These are phyloP conservation scores for Aspergillus steynii DNA, from an alignment of 495 filamentous ascomycete species.

Conservation along the genomic window DNA sequence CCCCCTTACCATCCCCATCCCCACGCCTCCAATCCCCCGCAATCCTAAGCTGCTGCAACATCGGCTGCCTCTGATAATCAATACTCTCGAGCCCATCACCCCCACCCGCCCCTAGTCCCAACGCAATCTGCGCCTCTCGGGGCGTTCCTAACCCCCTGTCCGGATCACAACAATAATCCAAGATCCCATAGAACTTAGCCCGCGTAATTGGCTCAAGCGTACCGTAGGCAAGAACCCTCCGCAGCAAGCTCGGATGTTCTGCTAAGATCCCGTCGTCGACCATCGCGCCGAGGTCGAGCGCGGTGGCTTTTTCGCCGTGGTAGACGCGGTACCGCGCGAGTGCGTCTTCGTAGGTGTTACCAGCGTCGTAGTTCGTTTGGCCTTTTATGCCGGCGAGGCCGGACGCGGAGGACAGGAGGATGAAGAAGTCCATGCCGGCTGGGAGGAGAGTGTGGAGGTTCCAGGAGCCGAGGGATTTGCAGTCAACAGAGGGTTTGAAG, in stretches of 20 bases:
- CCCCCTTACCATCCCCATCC: no score
- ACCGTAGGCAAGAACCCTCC: background rate
- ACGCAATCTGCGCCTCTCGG: conserved; percentile 24
- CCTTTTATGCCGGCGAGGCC: conserved; percentile 27
- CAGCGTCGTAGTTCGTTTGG: conserved; percentile 39
- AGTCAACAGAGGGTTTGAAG: conserved; percentile 30
- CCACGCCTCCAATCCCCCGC: background rate
- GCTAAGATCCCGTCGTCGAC: conserved; percentile 6
- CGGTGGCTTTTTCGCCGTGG: conserved; percentile 26
- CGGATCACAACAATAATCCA: conserved; percentile 36
- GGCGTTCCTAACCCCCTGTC: conserved; percentile 11
- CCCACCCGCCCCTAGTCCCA: conserved; percentile 12
- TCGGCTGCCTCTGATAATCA: background rate
- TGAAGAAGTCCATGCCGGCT: conserved; percentile 45
- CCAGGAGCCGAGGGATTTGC: conserved; percentile 47
- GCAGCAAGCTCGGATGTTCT: background rate
- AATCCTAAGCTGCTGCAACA: conserved; percentile 1
- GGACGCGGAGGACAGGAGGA: conserved; percentile 37
- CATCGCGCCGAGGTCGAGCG: conserved; percentile 32
- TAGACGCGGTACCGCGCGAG: conserved; percentile 21
- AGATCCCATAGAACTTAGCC: conserved; percentile 30
- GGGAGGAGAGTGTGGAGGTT: conserved; percentile 33
- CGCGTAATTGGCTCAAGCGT: conserved; percentile 4
- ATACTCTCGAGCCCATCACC: conserved; percentile 3
- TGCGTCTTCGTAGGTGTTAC: conserved; percentile 30